Base-by-base conservation (phyloP, 202 grass and related monocot genomes). In the Setaria viridis region DNA sequence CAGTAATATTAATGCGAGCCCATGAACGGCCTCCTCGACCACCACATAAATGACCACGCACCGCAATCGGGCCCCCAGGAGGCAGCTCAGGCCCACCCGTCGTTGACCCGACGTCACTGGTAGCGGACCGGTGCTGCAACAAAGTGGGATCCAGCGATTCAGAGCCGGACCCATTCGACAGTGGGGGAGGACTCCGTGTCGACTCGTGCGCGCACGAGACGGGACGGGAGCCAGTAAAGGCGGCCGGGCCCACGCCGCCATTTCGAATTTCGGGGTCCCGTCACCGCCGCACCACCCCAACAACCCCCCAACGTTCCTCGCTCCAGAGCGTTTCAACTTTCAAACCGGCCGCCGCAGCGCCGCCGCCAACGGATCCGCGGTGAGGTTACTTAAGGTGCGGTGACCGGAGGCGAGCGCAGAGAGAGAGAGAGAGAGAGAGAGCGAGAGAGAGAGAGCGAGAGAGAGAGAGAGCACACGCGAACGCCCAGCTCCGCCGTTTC, bases 201-300 rank as follows among this genome's bases (percentile, higher is more conserved):
- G 34, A 16, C 20, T 0, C 4, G 37, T 39, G 25, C 67, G 67
- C 37, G 75, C 12, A 9, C 80, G 41, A 21, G 74, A 20, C 68
- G 5, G 39, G 25, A 25, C 25, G 39, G 9, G 72, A 68, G 68
- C 76, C 82, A 21, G 76, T 45, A 75, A 89, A 84, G 30, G 60
- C 15, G 0, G 69, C 30, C 20, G 53, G 87, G 58, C 58, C 68
- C 80, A 47, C 54, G 12, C 2, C 4, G 10, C n/a, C 41, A 67
- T 88, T 88, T 85, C 82, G 82, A 85, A 85, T 67, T 67, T 73
- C 1, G 3, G 46, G 21, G 11, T 88, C 39, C 11, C 45, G 9
- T 85, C 81, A 85, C 89, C 76, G 77, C 60, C 5, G 25, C 67
- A 70, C 64, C 39, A 4, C 10, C 11, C 15, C 9, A 58, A n/a